A percentile compares a stretch with the other conserved stretches of the same genome.
These are phyloP conservation scores for Botryobasidium botryosum DNA, from an alignment of 768 basidiomycete genomes.

Conservation along the genomic window DNA sequence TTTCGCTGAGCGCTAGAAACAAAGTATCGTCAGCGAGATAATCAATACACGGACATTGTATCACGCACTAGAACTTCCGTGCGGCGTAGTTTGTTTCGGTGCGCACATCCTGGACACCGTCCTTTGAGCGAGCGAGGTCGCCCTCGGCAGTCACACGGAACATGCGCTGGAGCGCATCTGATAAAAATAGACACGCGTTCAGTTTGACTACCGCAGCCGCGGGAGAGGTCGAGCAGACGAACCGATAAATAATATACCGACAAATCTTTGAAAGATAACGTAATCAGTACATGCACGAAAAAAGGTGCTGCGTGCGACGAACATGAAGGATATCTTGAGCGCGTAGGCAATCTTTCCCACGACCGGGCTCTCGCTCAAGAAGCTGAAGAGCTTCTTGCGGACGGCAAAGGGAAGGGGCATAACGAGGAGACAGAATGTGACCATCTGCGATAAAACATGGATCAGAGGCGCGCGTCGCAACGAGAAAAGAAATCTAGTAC, in stretches of 20 bases:
- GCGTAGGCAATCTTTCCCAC: slow-evolving; percentile 77
- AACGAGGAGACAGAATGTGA: slow-evolving; percentile 70
- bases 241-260: slow-evolving; percentile 60
- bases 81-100: slow-evolving; percentile 82
- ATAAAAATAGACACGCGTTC: background rate
- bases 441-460: slow-evolving; percentile 34
- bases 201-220: background rate
- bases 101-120: slow-evolving; percentile 49
- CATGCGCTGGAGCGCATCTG: slow-evolving; percentile 86
- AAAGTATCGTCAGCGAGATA: background rate
- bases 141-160: slow-evolving; percentile 58
- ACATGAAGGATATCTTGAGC: slow-evolving; percentile 92
- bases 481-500: slow-evolving; percentile 17
- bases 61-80: slow-evolving; percentile 76
- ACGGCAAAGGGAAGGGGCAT: slow-evolving; percentile 66
- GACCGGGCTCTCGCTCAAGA: slow-evolving; percentile 29
- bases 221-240: background rate
- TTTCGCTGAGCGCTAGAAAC: slow-evolving; percentile 62
- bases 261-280: slow-evolving; percentile 32
- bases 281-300: slow-evolving; percentile 14
- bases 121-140: slow-evolving; percentile 16
- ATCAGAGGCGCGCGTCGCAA: no score
- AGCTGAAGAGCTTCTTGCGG: slow-evolving; percentile 22
- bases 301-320: slow-evolving; percentile 24
- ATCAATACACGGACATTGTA: slow-evolving; percentile 14